Evolutionary conservation across 2,329 filamentous ascomycete species (phyloP), one percentile per base, ranked within the genome.

Genomic region (Colletotrichum camelliae): DNA sequence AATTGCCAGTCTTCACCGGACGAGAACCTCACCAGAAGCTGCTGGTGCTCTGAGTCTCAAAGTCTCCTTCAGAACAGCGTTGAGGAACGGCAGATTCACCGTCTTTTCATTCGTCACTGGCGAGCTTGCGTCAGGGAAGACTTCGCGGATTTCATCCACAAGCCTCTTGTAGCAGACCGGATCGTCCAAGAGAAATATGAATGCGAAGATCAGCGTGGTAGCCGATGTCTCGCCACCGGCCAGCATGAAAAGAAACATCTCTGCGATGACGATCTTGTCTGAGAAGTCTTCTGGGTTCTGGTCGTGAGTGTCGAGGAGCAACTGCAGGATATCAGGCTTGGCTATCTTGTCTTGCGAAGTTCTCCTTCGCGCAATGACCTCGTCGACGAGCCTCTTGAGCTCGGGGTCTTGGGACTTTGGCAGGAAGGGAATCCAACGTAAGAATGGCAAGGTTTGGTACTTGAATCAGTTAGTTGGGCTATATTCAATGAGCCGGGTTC

Each of bases 11-110:
- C 55, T 24, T 18, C 55, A 3, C n/a, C 43, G 10, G 13, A 21
- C 15, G 1, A 84, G 81, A 9, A 29, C 7, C 29, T 27, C 7
- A 69, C 66, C 66, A 37, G 66, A 80, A 81, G 4, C 79, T 81
- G 81, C 85, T 0, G 83, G 82, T 1, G 84, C 81, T 43, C 83
- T 80, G 21, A 85, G 72, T 0, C 84, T 77, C 8, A 86, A 78
- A 1, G 78, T 78, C 67, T 86, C 85, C 77, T 86, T 85, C 70
- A 86, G 81, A 7, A 86, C 82, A 9, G 84, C 84, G 4, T 37
- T 82, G 5, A 89, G 89, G 79, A 89, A 91, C 1, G 86, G 84
- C 27, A 92, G 83, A 55, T 86, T 35, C 24, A 16, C 27, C 52
- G 55, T 29, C n/a, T 21, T 9, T 21, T 67, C 65, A 9, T 67